phyloP scores from a whole-genome alignment of 176 grass and related monocot species.

The Juncus inflexus region DNA sequence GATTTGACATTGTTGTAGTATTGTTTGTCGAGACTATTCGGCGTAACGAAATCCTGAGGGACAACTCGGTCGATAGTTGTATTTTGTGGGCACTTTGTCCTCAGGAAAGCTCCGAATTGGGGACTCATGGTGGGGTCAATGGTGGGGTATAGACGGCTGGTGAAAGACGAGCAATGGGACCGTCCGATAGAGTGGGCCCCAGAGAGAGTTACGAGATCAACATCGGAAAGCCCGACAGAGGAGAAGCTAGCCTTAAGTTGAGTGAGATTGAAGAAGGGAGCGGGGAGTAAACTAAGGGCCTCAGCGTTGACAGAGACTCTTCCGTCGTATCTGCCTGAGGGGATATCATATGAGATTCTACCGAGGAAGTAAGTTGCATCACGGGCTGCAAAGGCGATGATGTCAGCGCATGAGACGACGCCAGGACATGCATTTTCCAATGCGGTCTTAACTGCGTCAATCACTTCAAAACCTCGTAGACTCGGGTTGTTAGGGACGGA shows the following conservation, averaged over 20 bases:
- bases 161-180: slow-evolving; percentile 37
- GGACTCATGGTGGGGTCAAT: slow-evolving; percentile 28
- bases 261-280: slow-evolving; percentile 16
- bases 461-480: slow-evolving; percentile 19
- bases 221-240: slow-evolving; percentile 3
- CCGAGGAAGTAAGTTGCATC: slow-evolving; percentile 7
- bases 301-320: slow-evolving; percentile 17
- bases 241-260: slow-evolving; percentile 19
- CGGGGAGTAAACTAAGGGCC: not conserved
- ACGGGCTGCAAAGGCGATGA: slow-evolving; percentile 25
- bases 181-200: slow-evolving; percentile 37
- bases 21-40: slow-evolving; percentile 16
- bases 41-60: slow-evolving; percentile 30
- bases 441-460: slow-evolving; percentile 10
- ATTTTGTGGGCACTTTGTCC: slow-evolving; percentile 4
- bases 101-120: not conserved
- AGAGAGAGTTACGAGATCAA: slow-evolving; percentile 31
- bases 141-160: slow-evolving; percentile 5
- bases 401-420: slow-evolving; percentile 25
- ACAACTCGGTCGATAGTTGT: not conserved
- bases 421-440: slow-evolving; percentile 9
- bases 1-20: slow-evolving; percentile 48
- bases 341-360: slow-evolving; percentile 10
- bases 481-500: slow-evolving; percentile 16
- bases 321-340: slow-evolving; percentile 12